A percentile compares a stretch with the other conserved stretches of the same genome.
Conservation (phyloP, 1,139 yeast species). For the Saccharomycopsis hybrid region DNA sequence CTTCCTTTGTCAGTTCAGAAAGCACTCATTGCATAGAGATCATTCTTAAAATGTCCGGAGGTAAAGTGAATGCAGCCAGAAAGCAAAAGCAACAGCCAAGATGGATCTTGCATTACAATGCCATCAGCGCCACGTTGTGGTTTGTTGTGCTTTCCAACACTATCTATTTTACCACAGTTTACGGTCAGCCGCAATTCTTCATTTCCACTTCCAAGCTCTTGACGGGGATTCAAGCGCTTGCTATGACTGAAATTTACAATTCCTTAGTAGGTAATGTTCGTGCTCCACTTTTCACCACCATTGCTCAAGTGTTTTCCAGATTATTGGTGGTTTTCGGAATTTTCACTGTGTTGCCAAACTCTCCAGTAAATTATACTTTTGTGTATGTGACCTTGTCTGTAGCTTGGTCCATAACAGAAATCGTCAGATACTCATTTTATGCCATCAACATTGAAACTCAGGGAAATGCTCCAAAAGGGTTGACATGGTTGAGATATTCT, state of each 20-base stretch:
- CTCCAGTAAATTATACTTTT: slow-evolving; percentile 55
- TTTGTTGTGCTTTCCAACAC: slow-evolving; percentile 46
- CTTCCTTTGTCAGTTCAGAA: too few species aligned
- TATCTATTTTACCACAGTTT: slow-evolving; percentile 31
- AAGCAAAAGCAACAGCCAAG: slow-evolving; percentile 13
- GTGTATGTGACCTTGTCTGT: slow-evolving; percentile 58
- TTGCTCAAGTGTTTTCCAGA: slow-evolving; percentile 82
- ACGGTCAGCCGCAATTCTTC: slow-evolving; percentile 56
- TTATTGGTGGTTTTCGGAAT: slow-evolving; percentile 80
- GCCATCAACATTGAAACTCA: slow-evolving; percentile 56
- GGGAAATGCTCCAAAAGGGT: slow-evolving; percentile 52
- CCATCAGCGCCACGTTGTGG: slow-evolving; percentile 67
- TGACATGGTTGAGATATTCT: slow-evolving; percentile 76
- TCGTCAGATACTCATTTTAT: slow-evolving; percentile 80
- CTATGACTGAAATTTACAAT: slow-evolving; percentile 75
- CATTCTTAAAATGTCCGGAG: too few species aligned
- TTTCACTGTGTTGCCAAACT: slow-evolving; percentile 62
- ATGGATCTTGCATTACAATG: slow-evolving; percentile 42
- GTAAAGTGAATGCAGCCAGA: background rate
- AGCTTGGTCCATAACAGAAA: slow-evolving; percentile 91
- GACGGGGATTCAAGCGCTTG: slow-evolving; percentile 72
- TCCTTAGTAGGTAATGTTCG: slow-evolving; percentile 72
- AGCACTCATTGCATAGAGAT: too few species aligned
- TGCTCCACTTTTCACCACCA: slow-evolving; percentile 79
- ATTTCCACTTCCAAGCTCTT: slow-evolving; percentile 53